A percentile compares a stretch with the other conserved stretches of the same genome.
Evolutionary conservation across 1,284 basidiomycete species (phyloP).

Genomic region (Cerioporus squamosus): DNA sequence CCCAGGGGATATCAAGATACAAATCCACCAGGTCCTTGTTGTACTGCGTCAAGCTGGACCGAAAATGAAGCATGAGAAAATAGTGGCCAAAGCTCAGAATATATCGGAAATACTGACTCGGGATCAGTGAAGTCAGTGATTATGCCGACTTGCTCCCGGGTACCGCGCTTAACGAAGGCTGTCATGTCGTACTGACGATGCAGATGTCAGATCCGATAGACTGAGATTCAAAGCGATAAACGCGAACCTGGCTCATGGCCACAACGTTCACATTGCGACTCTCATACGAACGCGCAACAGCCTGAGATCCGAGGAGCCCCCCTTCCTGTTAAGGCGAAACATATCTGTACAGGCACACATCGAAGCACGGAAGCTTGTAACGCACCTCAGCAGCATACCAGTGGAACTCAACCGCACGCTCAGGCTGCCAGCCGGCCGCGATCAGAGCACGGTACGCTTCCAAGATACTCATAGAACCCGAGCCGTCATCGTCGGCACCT

Average conservation of each 20-base stretch:
- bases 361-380: constrained; percentile 9
- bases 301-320: constrained; percentile 94
- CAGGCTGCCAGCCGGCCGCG: constrained; percentile 78
- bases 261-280: constrained; percentile 66
- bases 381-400: constrained; percentile 91
- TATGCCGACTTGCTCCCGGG: constrained; percentile 86
- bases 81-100: background rate
- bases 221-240: constrained; percentile 22
- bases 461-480: constrained; percentile 91
- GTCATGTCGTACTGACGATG: constrained; percentile 86
- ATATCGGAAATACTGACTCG: constrained; percentile 40
- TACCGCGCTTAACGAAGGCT: constrained; percentile 94
- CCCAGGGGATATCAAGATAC: constrained; percentile 82
- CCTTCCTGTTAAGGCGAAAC: constrained; percentile 63
- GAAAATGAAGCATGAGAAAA: constrained; percentile 19
- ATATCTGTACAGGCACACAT: constrained; percentile 9
- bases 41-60: constrained; percentile 72
- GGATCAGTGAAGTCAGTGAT: constrained; percentile 88
- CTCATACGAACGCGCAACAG: constrained; percentile 83
- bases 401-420: constrained; percentile 88
- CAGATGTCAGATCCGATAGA: constrained; percentile 21
- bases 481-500: constrained; percentile 88
- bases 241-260: constrained; percentile 85
- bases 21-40: constrained; percentile 77
- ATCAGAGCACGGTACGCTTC: constrained; percentile 88